Evolutionary conservation across 129 eudicot genomes (phyloP).

Genomic region (carrot (Daucus carota)): DNA sequence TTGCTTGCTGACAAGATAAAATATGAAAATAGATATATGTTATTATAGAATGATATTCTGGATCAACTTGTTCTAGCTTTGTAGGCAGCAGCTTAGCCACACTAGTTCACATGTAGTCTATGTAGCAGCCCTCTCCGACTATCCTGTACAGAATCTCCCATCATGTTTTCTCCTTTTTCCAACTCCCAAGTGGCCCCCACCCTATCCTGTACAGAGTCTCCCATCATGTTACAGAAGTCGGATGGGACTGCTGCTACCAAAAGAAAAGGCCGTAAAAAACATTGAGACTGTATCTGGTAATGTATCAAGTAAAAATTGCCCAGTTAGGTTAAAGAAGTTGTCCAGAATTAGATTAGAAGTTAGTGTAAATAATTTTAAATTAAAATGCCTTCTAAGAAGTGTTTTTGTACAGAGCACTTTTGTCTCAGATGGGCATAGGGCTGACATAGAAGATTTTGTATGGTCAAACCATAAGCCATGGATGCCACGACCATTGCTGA

Average conservation of each 20-base stretch:
- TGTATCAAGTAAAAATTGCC: background rate
- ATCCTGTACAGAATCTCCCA: background rate
- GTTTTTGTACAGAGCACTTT: conserved; percentile 23
- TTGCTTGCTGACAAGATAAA: background rate
- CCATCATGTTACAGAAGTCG: too few species aligned
- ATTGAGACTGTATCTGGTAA: background rate
- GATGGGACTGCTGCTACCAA: too few species aligned
- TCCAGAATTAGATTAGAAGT: background rate
- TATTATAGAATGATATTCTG: background rate
- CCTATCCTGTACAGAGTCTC: too few species aligned
- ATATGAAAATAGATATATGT: background rate
- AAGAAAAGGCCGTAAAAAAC: too few species aligned
- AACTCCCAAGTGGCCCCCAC: too few species aligned
- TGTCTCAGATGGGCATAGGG: conserved; percentile 17
- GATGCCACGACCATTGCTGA: conserved; percentile 78
- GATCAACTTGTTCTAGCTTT: background rate
- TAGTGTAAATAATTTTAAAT: background rate
- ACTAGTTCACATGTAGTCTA: background rate
- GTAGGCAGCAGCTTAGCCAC: background rate
- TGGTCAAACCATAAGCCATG: conserved; percentile 97
- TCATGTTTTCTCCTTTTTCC: too few species aligned
- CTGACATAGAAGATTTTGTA: conserved; percentile 67
- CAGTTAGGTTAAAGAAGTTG: background rate
- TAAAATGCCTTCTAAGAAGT: background rate
- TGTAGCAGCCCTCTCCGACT: background rate